These are phyloP conservation scores for Penicillium diatomitis DNA, from an alignment of 495 filamentous ascomycete genomes.

Conservation along the genomic window DNA sequence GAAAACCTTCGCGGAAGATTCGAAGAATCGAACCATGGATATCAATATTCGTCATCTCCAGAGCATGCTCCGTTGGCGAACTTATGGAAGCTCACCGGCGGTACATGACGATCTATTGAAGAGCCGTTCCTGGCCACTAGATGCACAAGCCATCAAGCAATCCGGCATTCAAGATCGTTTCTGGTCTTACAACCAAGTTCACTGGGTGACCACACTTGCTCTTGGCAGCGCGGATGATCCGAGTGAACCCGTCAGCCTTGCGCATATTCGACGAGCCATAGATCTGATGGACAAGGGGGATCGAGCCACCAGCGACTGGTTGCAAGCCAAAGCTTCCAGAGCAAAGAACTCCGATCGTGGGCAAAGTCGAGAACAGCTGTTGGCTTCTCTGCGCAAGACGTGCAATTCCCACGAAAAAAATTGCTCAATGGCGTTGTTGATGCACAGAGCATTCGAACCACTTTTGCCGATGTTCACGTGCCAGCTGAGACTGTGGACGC, in stretches of 20 bases:
- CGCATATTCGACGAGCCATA: constrained; percentile 31
- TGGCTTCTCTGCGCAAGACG: constrained; percentile 38
- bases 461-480: constrained; percentile 76
- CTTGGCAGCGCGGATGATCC: constrained; percentile 43
- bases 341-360: constrained; percentile 14
- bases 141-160: constrained; percentile 24
- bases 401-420: constrained; percentile 72
- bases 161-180: constrained; percentile 43
- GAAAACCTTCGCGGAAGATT: constrained; percentile 32
- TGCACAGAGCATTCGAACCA: constrained; percentile 70
- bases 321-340: constrained; percentile 27
- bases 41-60: constrained; percentile 66
- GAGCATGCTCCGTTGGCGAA: constrained; percentile 48
- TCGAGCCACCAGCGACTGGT: constrained; percentile 27
- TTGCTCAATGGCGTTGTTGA: constrained; percentile 75
- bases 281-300: constrained; percentile 31
- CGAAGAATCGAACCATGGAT: constrained; percentile 42
- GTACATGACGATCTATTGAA: constrained; percentile 28
- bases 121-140: constrained; percentile 28
- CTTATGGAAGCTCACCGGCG: constrained; percentile 25
- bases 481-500: constrained; percentile 77
- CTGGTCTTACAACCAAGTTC: constrained; percentile 51
- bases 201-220: constrained; percentile 51
- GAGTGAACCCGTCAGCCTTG: constrained; percentile 27
- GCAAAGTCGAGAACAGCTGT: constrained; percentile 26